Base-by-base conservation (phyloP, 2,329 filamentous ascomycete genomes). In the Hirsutella thompsonii region DNA sequence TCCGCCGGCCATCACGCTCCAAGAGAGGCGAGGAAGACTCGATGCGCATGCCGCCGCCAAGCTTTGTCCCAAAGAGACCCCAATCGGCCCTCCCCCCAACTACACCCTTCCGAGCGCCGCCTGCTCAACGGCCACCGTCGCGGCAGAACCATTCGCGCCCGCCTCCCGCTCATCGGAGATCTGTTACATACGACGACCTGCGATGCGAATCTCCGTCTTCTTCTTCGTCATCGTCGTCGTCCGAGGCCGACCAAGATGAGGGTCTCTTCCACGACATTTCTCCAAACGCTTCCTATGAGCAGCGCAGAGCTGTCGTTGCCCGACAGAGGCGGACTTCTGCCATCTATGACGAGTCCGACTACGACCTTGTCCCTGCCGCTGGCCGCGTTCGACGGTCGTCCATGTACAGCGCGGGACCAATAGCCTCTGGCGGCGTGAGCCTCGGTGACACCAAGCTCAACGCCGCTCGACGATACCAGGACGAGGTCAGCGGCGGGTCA, bases 11-110 rank as follows among this genome's bases (percentile, higher is more conserved):
- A n/a, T 72, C 70, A 1, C 52, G 59, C 28, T 57, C 57, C 11
- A 64, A 56, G 50, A 67, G 62, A 41, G 52, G 58, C 8, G 61
- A 67, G 1, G 65, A 71, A 1, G 68, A 70, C 39, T 61, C 65
- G 26, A 56, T 51, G 38, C 58, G 60, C 23, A 72, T 73, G 69
- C 70, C 72, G 19, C 70, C 70, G 10, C 69, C 69, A 4, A 53
- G 53, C 2, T 51, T 44, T 20, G 49, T 58, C 32, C 58, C 58
- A 18, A 42, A 42, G 33, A 39, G 67, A 13, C 65, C 58, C 1
- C 56, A 59, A 46, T 59, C 59, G 14, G 53, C 58, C 6, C 36
- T 57, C 37, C 56, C 56, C 10, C 48, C 49, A 20, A 44, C 50
- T 6, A 48, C 51, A 23, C 49, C 56, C 3, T 61, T 55, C 46